Base-by-base conservation (phyloP, 2,329 filamentous ascomycete genomes). In the Colletotrichum horii region DNA sequence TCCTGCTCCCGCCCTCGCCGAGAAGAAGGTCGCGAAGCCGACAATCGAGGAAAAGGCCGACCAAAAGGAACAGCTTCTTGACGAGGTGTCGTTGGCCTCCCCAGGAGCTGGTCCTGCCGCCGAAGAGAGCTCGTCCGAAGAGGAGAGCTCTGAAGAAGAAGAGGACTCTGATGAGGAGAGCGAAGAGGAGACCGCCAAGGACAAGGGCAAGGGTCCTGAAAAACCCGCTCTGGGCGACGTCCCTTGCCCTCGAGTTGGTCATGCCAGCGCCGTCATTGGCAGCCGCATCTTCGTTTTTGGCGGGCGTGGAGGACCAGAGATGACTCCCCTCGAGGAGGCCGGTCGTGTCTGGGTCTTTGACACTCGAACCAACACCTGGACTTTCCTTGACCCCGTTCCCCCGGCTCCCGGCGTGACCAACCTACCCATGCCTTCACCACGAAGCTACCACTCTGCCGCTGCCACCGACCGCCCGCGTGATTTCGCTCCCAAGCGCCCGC, bases 241-340 rank as follows among this genome's bases (percentile, higher is more conserved):
- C 1, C 95, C 95, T 1, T 84, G 87, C 2, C 89, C 94, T 3
- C 91, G 95, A 24, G 91, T 96, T 3, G 95, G 95, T 24, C 91
- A 95, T 78, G 93, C 95, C 38, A 91, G 93, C 0, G 90, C 93
- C 15, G 89, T 92, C 2, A 90, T 97, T 74, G 89, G 92, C 74
- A 89, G 90, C 60, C 92, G 92, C 26, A 92, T 97, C 80, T 96
- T 96, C 84, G 78, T 97, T 56, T 98, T 96, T 83, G 95, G 95
- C 64, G 95, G 96, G 12, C 92, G 94, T 60, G 93, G 93, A 38
- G 94, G 94, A 0, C 84, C 88, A 4, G 91, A 91, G 32, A 93
- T 94, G 90, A 86, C 90, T 3, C 92, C 94, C 1, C 87, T 98
- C 14, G 91, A 96, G 68, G 95, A 98, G 80, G 83, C 87, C 14